These are phyloP conservation scores for Globisporangium nagaii DNA, from an alignment of 352 stramenopile genomes.

Conservation along the genomic window DNA sequence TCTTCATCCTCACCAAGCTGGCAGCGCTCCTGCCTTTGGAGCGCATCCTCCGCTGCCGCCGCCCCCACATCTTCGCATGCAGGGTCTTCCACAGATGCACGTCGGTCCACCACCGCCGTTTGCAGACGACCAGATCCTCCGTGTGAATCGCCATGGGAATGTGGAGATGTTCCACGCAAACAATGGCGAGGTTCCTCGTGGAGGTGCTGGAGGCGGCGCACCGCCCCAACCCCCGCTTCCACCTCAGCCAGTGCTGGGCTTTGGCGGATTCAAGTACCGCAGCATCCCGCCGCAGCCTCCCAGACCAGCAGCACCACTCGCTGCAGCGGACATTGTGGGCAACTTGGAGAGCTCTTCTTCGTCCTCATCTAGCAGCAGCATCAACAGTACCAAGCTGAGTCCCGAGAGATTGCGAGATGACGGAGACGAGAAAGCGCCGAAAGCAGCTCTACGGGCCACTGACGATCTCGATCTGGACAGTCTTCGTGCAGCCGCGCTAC, in stretches of 20 bases:
- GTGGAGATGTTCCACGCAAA: conserved; percentile 47
- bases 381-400: conserved; percentile 1
- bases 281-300: conserved; percentile 16
- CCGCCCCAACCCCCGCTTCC: conserved; percentile 8
- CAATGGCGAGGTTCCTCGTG: background rate
- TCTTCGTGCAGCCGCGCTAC: conserved; percentile 57
- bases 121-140: conserved; percentile 59
- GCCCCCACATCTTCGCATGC: conserved; percentile 2
- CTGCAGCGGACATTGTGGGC: background rate
- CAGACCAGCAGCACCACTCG: conserved; percentile 10
- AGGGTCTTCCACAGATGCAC: background rate
- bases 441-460: too few relatives aligned
- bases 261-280: conserved; percentile 43
- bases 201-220: too few relatives aligned
- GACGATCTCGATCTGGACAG: conserved; percentile 47
- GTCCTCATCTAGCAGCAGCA: background rate
- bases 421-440: background rate
- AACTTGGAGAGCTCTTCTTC: background rate
- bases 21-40: background rate
- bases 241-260: conserved; percentile 6
- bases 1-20: background rate
- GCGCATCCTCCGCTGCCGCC: background rate
- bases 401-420: background rate
- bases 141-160: conserved; percentile 58
- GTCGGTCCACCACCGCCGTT: conserved; percentile 14